Percentiles rank a stretch among this genome's conserved stretches.
Evolutionary conservation across 345 rosid species (phyloP).

Genomic region (Eucalyptus cloeziana): DNA sequence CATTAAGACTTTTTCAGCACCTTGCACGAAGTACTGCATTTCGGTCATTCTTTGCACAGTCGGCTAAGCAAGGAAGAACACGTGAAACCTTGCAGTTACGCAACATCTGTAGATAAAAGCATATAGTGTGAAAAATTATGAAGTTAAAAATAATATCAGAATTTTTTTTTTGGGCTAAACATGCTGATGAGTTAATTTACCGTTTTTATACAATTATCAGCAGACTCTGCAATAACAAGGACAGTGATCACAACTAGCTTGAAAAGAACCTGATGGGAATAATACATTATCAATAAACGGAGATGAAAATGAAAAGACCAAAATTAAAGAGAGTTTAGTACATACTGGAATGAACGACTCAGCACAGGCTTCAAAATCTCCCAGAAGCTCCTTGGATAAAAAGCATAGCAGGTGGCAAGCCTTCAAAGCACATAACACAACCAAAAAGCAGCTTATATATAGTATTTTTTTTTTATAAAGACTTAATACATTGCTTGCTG

Average conservation of each 20-base stretch:
- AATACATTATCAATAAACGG: neutral
- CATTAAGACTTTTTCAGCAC: constrained; percentile 6
- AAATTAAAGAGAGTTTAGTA: neutral
- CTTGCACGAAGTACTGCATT: constrained; percentile 89
- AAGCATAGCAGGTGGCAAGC: constrained; percentile 90
- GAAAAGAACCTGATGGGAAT: constrained; percentile 75
- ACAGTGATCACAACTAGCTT: constrained; percentile 99
- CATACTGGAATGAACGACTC: constrained; percentile 84
- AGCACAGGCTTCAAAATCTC: constrained; percentile 96
- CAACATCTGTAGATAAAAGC: constrained; percentile 59
- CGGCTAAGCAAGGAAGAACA: constrained; percentile 86
- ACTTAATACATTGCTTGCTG: neutral
- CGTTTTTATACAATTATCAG: constrained; percentile 98
- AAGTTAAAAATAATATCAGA: neutral
- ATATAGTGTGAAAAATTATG: neutral
- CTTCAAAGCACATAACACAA: constrained; percentile 14
- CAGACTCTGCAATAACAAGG: constrained; percentile 99
- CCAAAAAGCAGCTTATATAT: neutral
- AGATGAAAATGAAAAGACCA: neutral
- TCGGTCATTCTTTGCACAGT: constrained; percentile 88
- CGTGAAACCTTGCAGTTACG: constrained; percentile 94
- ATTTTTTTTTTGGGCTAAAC: neutral
- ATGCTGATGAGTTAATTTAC: constrained; percentile 15
- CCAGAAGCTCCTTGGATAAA: constrained; percentile 95
- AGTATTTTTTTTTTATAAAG: neutral